Base-by-base conservation (phyloP, 2,329 filamentous ascomycete species). In the Fusarium sp. region DNA sequence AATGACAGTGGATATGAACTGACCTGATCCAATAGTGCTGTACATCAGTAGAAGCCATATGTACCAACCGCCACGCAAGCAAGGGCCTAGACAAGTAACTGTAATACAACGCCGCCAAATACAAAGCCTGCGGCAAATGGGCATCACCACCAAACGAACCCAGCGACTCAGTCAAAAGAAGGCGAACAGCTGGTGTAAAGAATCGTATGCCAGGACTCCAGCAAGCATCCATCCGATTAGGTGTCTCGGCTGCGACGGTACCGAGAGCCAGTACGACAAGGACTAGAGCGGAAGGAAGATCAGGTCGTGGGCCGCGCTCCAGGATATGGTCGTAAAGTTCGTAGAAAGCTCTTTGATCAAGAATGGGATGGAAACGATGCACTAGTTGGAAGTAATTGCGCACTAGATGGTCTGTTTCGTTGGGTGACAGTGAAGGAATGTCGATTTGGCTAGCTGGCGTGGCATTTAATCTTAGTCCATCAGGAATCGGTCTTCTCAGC, bases 21-120 rank as follows among this genome's bases (percentile, higher is more conserved):
- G 7, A 70, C 70, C 70, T 62, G 8, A 72, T 72, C 70, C 70
- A 72, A 8, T 73, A 72, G 25, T 72, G 70, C 16, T 72, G 70
- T 0, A 72, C 58, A 32, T 72, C 70, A 0, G 70, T 72, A 6
- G 70, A 72, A 4, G 70, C 70, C 57, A 72, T 72, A 4, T 72
- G 70, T 0, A 72, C 70, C 16, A 72, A 9, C 7, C 70, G 49
- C 70, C 70, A 72, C 1, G 70, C 70, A 5, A 73, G 67, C 2
- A 72, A 40, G 5, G 70, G 70, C 16, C 70, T 56, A 1, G 70
- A 72, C 16, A 72, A 44, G 11, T 73, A 72, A 10, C 70, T 73
- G 14, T 73, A 72, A 12, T 71, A 72, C n/a, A 72, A 18, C 2
- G 67, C 68, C 7, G 70, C 67, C 8, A 73, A 13, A 14, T 69